Base-by-base conservation (phyloP, 768 basidiomycete genomes). In the Lanmaoa pseudosensibilis region DNA sequence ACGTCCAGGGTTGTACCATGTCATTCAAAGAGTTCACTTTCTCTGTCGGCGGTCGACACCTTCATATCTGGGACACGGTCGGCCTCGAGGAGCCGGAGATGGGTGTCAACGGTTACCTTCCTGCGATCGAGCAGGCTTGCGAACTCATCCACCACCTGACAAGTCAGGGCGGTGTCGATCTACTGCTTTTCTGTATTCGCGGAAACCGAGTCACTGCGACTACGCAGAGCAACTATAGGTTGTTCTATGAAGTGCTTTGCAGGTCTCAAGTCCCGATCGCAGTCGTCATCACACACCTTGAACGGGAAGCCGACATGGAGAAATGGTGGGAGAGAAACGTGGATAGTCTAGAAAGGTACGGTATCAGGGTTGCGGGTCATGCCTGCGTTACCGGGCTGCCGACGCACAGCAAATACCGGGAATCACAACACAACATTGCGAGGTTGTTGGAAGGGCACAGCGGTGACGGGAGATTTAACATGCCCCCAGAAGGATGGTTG, bases 231-330 rank as follows among this genome's bases (percentile, higher is more conserved):
- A 80, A 79, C 64, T 80, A 77, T 61, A 63, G 65, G 49, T 38
- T 79, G 32, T 77, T 79, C 62, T 68, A 67, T n/a, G 71, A 80
- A 41, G 71, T 78, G 9, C 72, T 80, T 13, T 80, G 79, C 56
- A 66, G 59, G 45, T 57, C 65, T 18, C 7, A 60, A 23, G 78
- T 70, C 15, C 70, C 70, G 36, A 63, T 71, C 57, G 65, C 61
- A 6, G 45, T 73, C 19, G 61, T 71, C 27, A 57, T 80, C 41
- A 80, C 77, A 2, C 74, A 78, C 25, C 70, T 80, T 5, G 78
- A 78, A 53, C 61, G 69, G 33, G 74, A 75, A 41, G 6, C 39
- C 7, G 15, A 47, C 13, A 74, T 76, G 73, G 74, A 74, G 33
- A 30, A 47, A 6, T 74, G 75, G 73, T 74, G 75, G 74, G 48